Base-by-base conservation (phyloP, 495 filamentous ascomycete genomes). In the Penicillium paradoxum region DNA sequence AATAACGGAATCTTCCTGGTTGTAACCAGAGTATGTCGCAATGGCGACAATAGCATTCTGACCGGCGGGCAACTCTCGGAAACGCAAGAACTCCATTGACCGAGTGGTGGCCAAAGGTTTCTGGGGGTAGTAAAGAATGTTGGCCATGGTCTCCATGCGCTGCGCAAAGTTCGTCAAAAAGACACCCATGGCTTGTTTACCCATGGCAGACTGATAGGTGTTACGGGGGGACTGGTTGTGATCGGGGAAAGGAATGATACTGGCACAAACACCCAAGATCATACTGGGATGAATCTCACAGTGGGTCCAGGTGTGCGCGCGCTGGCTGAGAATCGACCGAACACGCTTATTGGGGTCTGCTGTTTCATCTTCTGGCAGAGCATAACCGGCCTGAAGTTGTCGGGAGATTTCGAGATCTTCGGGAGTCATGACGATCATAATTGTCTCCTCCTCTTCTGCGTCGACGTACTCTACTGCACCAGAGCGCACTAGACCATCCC, bases 1-100 rank as follows among this genome's bases (percentile, higher is more conserved):
- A 59, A 99, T 95, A 46, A 99, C 93, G 19, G 93, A 97, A 82
- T 99, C 93, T 89, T 99, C 93, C 69, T 97, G 95, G 68, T 99
- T 97, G 79, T 97, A 99, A n/a, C 93, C 93, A 14, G 90, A 96
- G 72, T 97, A 99, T 68, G 87, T 91, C 40, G 88, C 81, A 75
- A 99, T 97, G 32, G 95, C 93, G 11, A 99, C 93, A 60, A 99
- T 97, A 18, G 93, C 93, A 60, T 99, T 99, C 71, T 99, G 93
- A 6, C 93, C 93, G 22, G 93, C 93, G 2, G 93, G 93, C 47
- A 99, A 74, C 70, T 99, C 95, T 62, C 93, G 82, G 82, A 97
- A 99, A 54, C 95, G 96, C 57, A 99, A 76, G 71, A 90, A 97
- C 69, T 99, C 93, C 95, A 99, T 99, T 1, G 90, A 95, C 21